Evolutionary conservation across 2,329 filamentous ascomycete genomes (phyloP).

Genomic region (Exophiala viscosa): DNA sequence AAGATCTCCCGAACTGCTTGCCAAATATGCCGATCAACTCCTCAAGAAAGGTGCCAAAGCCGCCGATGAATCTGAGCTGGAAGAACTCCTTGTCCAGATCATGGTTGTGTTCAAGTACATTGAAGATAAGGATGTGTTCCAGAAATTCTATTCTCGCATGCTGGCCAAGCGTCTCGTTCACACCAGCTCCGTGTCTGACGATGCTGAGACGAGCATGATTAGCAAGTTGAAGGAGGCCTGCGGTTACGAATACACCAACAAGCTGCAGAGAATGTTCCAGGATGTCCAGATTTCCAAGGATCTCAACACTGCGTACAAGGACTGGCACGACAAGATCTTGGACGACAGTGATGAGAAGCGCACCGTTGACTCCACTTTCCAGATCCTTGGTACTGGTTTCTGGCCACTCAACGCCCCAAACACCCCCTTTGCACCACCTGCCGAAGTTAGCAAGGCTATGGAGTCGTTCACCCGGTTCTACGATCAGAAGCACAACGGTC

Average conservation of each 20-base stretch:
- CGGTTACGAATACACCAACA: slow-evolving; percentile 99
- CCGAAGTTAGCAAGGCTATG: slow-evolving; percentile 78
- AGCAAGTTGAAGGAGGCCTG: slow-evolving; percentile 98
- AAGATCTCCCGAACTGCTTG: slow-evolving; percentile 88
- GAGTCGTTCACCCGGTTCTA: slow-evolving; percentile 90
- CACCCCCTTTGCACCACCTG: slow-evolving; percentile 82
- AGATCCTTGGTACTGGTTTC: slow-evolving; percentile 92
- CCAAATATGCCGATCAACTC: slow-evolving; percentile 90
- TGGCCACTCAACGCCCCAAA: slow-evolving; percentile 88
- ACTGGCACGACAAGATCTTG: slow-evolving; percentile 64
- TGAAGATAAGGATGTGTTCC: slow-evolving; percentile 99
- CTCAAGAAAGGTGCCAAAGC: slow-evolving; percentile 90
- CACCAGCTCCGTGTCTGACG: slow-evolving; percentile 90
- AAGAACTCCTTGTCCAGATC: slow-evolving; percentile 82
- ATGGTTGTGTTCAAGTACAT: slow-evolving; percentile 99
- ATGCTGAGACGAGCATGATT: slow-evolving; percentile 99
- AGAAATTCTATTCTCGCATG: slow-evolving; percentile 98
- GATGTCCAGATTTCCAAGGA: slow-evolving; percentile 99
- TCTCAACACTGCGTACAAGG: slow-evolving; percentile 83
- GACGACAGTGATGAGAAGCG: slow-evolving; percentile 63
- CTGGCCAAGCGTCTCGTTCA: slow-evolving; percentile 91
- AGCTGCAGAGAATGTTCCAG: slow-evolving; percentile 99
- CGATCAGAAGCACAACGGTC: slow-evolving; percentile 91
- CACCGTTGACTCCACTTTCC: slow-evolving; percentile 79
- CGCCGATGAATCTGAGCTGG: slow-evolving; percentile 89